Base-by-base conservation (phyloP, 2,329 filamentous ascomycete species). In the Davidsoniella eucalypti region DNA sequence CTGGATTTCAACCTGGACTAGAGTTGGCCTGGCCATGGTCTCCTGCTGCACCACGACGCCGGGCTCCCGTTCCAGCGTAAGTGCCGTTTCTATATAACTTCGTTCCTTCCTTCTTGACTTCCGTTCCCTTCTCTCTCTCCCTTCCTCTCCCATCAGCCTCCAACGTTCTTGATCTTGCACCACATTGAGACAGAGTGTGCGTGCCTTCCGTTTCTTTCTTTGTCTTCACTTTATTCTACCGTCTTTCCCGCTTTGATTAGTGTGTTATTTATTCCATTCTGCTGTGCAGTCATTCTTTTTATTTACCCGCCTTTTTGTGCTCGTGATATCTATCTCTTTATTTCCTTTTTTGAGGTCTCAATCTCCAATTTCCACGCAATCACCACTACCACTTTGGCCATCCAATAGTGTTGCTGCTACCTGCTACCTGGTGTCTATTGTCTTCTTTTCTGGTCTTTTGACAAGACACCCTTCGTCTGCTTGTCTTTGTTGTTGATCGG, bases 81-180 rank as follows among this genome's bases (percentile, higher is more conserved):
- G 47, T 49, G 41, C 18, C 41, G 18, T 47, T 44, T 47, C 38
- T 47, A 44, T 48, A 42, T 48, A 43, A 42, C 23, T 18, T 48
- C 50, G 21, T 44, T 33, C 23, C 44, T 14, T 45, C 49, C 21
- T 33, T 33, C 18, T 38, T 38, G n/a, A 4, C 39, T 37, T 51
- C 21, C 51, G 43, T 56, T 18, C 41, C 42, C 33, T 41, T 52
- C 44, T 48, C 16, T 46, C 41, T 53, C 23, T 39, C 51, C 47
- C 25, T 52, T 41, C 49, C 42, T 46, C 36, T 46, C 36, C 36
- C 17, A 17, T 49, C 50, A 47, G n/a, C 29, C 52, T 44, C 49
- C 38, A 44, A 50, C 54, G 50, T 55, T 52, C 47, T 29, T 47
- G 57, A 52, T 57, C 41, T 47, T 47, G 51, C 53, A 47, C n/a